Evolutionary conservation across 768 basidiomycete genomes (phyloP), one percentile per base, ranked within the genome.

Genomic region (Chalciporus sphaerocephalus): DNA sequence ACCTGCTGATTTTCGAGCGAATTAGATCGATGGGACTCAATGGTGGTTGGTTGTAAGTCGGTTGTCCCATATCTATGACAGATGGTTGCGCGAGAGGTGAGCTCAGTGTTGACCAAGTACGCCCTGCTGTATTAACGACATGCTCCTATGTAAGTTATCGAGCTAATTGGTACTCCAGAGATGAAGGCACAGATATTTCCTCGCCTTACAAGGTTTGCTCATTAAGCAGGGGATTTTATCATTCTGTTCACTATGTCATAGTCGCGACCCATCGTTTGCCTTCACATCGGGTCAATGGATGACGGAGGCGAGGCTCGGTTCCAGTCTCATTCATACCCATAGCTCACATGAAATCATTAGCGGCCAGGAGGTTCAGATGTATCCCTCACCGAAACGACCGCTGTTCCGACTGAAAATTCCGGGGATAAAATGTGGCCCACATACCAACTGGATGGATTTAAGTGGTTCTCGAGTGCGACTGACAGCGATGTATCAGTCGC

Each of bases 401-500:
- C 85, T 2, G 58, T 56, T 20, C 60, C 71, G 2, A 61, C 70
- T 0, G 61, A 67, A 6, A 57, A 53, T 25, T 52, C 66, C 27
- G 49, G 47, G 1, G 59, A 69, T 45, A 43, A 33, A 6, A 68
- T 76, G 44, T 83, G 83, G 16, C 67, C 75, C 3, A 64, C 71
- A 39, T 85, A 85, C 59, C 68, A 57, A 16, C 61, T 88, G 17
- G 69, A 87, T 51, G 85, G 87, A 3, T 78, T 88, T 61, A 89
- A 88, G 66, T 89, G 87, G 87, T 89, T 89, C 63, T 87, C 87
- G 13, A 86, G 84, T 53, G 88, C 88, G 2, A 86, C 86, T 0
- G 88, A 90, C 54, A 79, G 83, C 51, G 70, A 90, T 48, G 68
- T 88, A 8, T 75, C 85, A 0, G 71, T 90, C 20, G 85, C 84